Percentiles rank a stretch among this genome's conserved stretches.
phyloP scores from a whole-genome alignment of 78 protist genomes.

The Polysphondylium violaceum region DNA sequence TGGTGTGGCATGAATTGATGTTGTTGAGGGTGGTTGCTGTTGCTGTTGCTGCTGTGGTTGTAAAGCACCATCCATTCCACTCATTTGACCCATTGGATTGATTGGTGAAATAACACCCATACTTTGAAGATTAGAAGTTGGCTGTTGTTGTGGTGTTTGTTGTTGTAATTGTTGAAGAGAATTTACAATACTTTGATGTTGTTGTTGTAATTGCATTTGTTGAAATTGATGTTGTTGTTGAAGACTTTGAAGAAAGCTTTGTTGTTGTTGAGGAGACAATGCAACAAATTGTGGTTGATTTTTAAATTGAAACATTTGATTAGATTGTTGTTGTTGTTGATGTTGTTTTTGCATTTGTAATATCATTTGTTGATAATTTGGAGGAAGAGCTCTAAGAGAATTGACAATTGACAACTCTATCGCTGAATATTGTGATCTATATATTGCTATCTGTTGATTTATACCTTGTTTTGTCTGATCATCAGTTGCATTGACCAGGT shows the following conservation, averaged over 20 bases:
- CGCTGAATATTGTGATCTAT: too few species aligned
- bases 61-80: not conserved
- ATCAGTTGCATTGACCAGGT: not conserved
- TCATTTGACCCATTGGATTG: conserved; percentile 9
- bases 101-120: not conserved
- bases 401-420: not conserved
- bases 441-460: not conserved
- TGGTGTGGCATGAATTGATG: not conserved
- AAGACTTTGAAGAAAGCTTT: not conserved
- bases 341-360: conserved; percentile 31
- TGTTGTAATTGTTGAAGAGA: not conserved
- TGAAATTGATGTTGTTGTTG: not conserved
- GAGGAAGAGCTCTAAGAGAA: not conserved
- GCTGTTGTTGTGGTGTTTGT: too few species aligned
- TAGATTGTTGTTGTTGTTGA: conserved; percentile 36
- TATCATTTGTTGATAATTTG: not conserved
- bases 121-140: not conserved
- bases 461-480: not conserved
- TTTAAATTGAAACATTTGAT: not conserved
- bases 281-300: not conserved
- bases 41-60: conserved; percentile 18
- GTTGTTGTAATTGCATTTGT: not conserved
- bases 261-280: conserved; percentile 14
- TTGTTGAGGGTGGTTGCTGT: not conserved
- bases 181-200: not conserved